Conservation (phyloP, 176 grass and related monocot species). For the Rhynchospora pubera region DNA sequence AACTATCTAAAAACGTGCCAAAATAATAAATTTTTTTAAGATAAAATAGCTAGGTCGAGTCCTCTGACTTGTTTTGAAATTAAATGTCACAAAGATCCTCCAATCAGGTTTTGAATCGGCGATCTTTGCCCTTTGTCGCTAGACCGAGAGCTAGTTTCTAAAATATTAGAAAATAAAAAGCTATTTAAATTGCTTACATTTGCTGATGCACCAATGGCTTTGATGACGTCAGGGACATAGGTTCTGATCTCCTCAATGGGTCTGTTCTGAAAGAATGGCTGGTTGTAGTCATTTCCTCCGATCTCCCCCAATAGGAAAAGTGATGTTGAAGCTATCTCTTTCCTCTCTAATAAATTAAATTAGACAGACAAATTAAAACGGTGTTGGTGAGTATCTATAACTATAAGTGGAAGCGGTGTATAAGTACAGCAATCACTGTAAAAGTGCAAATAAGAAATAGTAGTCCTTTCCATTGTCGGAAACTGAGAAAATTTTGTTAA, state of each 20-base stretch:
- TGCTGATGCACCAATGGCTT: not conserved
- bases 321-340: constrained; percentile 35
- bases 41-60: too few species aligned
- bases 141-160: too few species aligned
- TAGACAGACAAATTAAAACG: not conserved
- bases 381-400: not conserved
- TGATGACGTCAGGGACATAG: constrained; percentile 41
- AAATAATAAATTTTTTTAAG: not conserved
- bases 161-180: not conserved
- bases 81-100: too few species aligned
- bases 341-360: constrained; percentile 20
- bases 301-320: constrained; percentile 64
- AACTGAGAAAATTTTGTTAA: too few species aligned
- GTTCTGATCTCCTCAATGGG: constrained; percentile 18
- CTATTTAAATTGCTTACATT: not conserved
- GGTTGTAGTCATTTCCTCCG: constrained; percentile 67
- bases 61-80: too few species aligned
- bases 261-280: constrained; percentile 46
- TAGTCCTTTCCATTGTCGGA: too few species aligned
- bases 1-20: not conserved
- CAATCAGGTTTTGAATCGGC: too few species aligned
- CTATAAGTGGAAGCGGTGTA: not conserved
- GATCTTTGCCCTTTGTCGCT: too few species aligned
- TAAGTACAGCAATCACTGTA: too few species aligned
- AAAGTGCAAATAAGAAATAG: too few species aligned